Base-by-base conservation (phyloP, 2,329 filamentous ascomycete genomes). In the Alternaria metachromatica region DNA sequence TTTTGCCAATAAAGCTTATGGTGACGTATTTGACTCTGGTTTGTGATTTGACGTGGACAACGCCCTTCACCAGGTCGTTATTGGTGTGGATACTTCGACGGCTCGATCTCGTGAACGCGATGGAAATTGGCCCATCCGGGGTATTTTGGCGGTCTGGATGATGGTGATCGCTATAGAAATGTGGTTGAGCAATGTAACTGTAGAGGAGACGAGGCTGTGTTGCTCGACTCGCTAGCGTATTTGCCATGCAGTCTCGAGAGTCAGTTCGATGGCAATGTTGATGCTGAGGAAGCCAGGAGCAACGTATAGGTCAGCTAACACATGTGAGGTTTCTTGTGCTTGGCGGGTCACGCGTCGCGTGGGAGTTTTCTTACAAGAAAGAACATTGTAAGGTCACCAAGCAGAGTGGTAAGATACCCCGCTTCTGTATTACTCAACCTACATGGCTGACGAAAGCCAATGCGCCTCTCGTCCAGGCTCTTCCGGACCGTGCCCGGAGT, bases 11-110 rank as follows among this genome's bases (percentile, higher is more conserved):
- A 50, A 72, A 69, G 26, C 65, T 59, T 13, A 72, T 67, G 7
- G 55, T 69, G 41, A 72, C 63, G 26, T 58, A 55, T 44, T 69
- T 63, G 9, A 65, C 58, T 21, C 64, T 65, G 21, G 65, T 65
- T 11, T 50, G 44, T 51, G 59, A 49, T 23, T 67, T 69, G 21
- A 67, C 64, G 13, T 69, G 65, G 3, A 72, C 68, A 6, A 71
- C 70, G 6, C 70, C 70, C 28, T 68, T 69, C 23, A 72, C 50
- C 6, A 65, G 46, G 30, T 72, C 70, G 41, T 71, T 72, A n/a
- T 71, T 69, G 25, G 68, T 72, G 33, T 72, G 59, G 10, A 72
- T 51, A 26, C 58, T 67, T 10, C 68, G 66, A 25, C 66, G 65
- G 12, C 66, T 71, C 6, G 70, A 65, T 7, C 43, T 57, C 6